phyloP scores from a whole-genome alignment of 371 early-diverging fungal genomes.

The Dichotomocladium elegans region DNA sequence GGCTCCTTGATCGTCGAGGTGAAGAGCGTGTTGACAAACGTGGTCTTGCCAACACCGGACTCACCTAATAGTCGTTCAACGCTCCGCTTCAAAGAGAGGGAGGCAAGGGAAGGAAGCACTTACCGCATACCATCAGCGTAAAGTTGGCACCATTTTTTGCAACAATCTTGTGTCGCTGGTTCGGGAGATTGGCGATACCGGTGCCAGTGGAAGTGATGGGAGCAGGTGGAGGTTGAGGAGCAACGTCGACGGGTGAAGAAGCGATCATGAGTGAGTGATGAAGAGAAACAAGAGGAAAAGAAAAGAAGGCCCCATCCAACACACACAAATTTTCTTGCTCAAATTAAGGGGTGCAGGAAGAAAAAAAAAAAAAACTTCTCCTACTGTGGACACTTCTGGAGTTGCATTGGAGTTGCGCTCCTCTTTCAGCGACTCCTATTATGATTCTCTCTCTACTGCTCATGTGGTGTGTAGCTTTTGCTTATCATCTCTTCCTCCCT shows the following conservation, averaged over 20 bases:
- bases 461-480: too few species aligned
- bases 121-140: slow-evolving; percentile 97
- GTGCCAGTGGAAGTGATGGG: slow-evolving; percentile 66
- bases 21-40: slow-evolving; percentile 89
- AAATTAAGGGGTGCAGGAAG: too few species aligned
- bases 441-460: too few species aligned
- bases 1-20: slow-evolving; percentile 84
- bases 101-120: slow-evolving; percentile 11
- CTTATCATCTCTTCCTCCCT: too few species aligned
- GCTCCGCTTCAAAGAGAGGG: background rate
- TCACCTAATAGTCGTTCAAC: slow-evolving; percentile 19
- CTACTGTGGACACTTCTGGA: too few species aligned
- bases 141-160: slow-evolving; percentile 92
- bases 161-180: slow-evolving; percentile 95
- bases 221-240: slow-evolving; percentile 35
- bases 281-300: too few species aligned
- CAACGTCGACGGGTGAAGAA: slow-evolving; percentile 28
- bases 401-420: too few species aligned
- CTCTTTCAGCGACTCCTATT: too few species aligned
- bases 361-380: too few species aligned
- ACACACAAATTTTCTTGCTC: too few species aligned
- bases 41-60: slow-evolving; percentile 83
- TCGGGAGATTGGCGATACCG: slow-evolving; percentile 98
- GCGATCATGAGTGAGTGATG: slow-evolving; percentile 12
- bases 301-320: too few species aligned